Evolutionary conservation across 768 basidiomycete genomes (phyloP).

Genomic region (Boletus tylopilopsis): DNA sequence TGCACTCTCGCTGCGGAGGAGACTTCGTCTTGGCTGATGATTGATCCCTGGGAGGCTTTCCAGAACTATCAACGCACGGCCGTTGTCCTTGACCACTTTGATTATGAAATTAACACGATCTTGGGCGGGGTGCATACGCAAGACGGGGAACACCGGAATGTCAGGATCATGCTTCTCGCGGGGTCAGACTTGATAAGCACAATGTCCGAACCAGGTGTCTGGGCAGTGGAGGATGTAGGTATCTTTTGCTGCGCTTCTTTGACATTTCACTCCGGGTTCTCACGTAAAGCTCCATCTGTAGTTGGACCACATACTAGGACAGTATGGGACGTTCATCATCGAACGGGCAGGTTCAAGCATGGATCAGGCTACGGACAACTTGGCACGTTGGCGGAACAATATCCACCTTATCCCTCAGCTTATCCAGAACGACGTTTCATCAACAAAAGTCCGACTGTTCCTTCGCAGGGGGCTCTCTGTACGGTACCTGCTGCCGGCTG

Average conservation of each 20-base stretch:
- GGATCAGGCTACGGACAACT: conserved; percentile 72
- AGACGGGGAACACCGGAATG: conserved; percentile 70
- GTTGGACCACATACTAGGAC: conserved; percentile 95
- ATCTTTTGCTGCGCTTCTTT: conserved; percentile 1
- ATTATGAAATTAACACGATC: conserved; percentile 86
- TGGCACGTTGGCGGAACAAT: conserved; percentile 76
- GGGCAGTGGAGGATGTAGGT: conserved; percentile 91
- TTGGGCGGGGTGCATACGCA: conserved; percentile 73
- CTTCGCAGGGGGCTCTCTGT: conserved; percentile 76
- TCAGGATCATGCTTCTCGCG: conserved; percentile 90
- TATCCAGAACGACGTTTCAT: conserved; percentile 96
- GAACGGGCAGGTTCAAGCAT: conserved; percentile 94
- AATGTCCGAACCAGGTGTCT: conserved; percentile 98
- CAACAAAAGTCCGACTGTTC: conserved; percentile 86
- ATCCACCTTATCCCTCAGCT: conserved; percentile 91
- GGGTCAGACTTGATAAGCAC: conserved; percentile 98
- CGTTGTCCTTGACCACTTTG: conserved; percentile 95
- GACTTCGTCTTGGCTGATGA: conserved; percentile 93
- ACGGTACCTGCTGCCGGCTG: conserved; percentile 86
- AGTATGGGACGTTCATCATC: conserved; percentile 92
- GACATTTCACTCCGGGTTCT: conserved; percentile 12
- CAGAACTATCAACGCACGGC: conserved; percentile 95
- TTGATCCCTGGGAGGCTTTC: conserved; percentile 97
- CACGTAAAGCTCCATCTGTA: conserved; percentile 30
- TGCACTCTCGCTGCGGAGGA: conserved; percentile 87